Evolutionary conservation across 306 rosid species (phyloP).

Genomic region (Rosa lucieae): DNA sequence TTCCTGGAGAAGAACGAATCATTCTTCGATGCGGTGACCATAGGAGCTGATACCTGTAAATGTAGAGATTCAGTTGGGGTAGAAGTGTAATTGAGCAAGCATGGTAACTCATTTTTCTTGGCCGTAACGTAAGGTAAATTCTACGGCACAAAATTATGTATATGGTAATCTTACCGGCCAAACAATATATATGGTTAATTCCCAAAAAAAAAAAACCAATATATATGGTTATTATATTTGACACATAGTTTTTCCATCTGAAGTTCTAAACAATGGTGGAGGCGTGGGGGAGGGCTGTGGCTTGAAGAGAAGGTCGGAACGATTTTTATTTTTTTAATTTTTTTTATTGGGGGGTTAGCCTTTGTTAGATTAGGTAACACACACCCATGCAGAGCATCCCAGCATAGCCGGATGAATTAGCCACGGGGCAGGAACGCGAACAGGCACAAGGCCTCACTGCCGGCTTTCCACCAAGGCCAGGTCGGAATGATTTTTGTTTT

Average conservation of each 20-base stretch:
- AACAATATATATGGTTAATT: not conserved
- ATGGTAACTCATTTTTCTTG: not conserved
- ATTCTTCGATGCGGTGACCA: slow-evolving; percentile 29
- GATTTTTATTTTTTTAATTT: no score
- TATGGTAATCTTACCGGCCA: not conserved
- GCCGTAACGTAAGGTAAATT: not conserved
- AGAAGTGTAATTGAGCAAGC: not conserved
- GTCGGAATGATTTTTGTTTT: no score
- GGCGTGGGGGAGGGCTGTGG: no score
- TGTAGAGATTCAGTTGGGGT: not conserved
- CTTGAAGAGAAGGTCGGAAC: no score
- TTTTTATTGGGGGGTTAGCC: no score
- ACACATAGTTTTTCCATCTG: not conserved
- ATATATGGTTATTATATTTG: not conserved
- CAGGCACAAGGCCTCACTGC: no score
- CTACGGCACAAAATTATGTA: not conserved
- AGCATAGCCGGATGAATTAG: no score
- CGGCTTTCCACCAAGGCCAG: no score
- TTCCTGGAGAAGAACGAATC: slow-evolving; percentile 32
- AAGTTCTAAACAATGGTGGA: not conserved
- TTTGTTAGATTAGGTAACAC: no score
- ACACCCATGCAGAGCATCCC: no score
- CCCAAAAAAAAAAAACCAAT: not conserved
- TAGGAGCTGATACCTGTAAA: not conserved
- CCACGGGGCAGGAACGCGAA: no score